phyloP scores from a whole-genome alignment of 108 stramenopile genomes.

The Cylindrotheca fusiformis region DNA sequence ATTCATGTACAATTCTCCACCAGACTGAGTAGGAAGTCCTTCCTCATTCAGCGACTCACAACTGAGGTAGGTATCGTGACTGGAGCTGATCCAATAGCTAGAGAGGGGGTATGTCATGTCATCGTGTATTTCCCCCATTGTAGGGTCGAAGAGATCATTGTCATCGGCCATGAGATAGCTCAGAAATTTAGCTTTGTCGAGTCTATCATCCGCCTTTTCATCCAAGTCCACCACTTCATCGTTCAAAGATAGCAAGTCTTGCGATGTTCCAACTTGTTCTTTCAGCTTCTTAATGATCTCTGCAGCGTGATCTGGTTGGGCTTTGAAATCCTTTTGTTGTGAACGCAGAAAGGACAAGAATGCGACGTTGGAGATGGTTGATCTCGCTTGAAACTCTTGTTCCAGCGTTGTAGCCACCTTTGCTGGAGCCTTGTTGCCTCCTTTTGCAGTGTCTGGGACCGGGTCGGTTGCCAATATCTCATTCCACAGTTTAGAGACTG shows the following conservation, averaged over 20 bases:
- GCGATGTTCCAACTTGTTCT: constrained; percentile 15
- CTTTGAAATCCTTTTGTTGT: constrained; percentile 59
- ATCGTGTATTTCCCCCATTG: constrained; percentile 31
- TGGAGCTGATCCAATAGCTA: constrained; percentile 88
- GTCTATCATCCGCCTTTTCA: constrained; percentile 30
- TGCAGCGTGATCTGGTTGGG: constrained; percentile 50
- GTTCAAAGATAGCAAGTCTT: not conserved
- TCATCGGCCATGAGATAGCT: constrained; percentile 53
- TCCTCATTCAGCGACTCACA: constrained; percentile 10
- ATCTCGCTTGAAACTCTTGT: not conserved
- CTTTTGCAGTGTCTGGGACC: constrained; percentile 15
- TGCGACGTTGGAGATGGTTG: constrained; percentile 48
- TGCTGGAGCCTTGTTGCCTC: constrained; percentile 8
- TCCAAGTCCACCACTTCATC: constrained; percentile 21
- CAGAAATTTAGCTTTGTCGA: constrained; percentile 50
- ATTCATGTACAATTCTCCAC: constrained; percentile 45
- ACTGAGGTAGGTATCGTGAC: constrained; percentile 91
- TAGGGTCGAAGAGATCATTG: constrained; percentile 70
- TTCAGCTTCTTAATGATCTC: constrained; percentile 54
- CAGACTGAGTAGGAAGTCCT: constrained; percentile 31
- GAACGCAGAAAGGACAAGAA: constrained; percentile 58
- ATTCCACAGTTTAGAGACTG: constrained; percentile 37
- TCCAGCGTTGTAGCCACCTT: constrained; percentile 9
- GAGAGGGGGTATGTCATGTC: constrained; percentile 89
- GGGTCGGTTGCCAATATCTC: constrained; percentile 41